phyloP scores from a whole-genome alignment of 2,329 filamentous ascomycete genomes.

The Pseudogymnoascus sp. region DNA sequence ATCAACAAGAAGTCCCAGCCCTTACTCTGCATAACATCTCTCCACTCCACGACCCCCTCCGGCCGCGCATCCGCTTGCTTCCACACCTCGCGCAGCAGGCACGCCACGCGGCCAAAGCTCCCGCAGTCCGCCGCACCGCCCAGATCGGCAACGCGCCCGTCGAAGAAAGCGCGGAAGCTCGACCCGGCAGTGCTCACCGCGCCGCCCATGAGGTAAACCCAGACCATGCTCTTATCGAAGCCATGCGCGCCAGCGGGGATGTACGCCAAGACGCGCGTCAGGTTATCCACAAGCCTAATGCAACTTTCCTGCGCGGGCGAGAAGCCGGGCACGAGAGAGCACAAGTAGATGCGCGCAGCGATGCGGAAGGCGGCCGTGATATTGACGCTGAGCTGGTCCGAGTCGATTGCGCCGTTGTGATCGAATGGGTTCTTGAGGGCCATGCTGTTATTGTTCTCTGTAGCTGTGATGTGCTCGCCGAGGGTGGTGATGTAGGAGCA shows the following conservation, averaged over 20 bases:
- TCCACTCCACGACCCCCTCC: slow-evolving; percentile 63
- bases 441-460: slow-evolving; percentile 43
- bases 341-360: slow-evolving; percentile 92
- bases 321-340: slow-evolving; percentile 85
- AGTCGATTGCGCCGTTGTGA: slow-evolving; percentile 64
- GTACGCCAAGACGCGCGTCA: slow-evolving; percentile 66
- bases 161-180: slow-evolving; percentile 68
- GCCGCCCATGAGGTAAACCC: slow-evolving; percentile 86
- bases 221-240: slow-evolving; percentile 83
- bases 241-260: slow-evolving; percentile 75
- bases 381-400: slow-evolving; percentile 77
- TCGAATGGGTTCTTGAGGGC: slow-evolving; percentile 51
- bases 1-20: slow-evolving; percentile 90
- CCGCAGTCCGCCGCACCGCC: slow-evolving; percentile 72
- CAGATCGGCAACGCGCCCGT: slow-evolving; percentile 63
- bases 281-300: slow-evolving; percentile 66
- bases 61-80: slow-evolving; percentile 52
- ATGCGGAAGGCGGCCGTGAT: slow-evolving; percentile 86
- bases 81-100: slow-evolving; percentile 79
- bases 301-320: slow-evolving; percentile 65
- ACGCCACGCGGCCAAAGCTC: slow-evolving; percentile 75
- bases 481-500: slow-evolving; percentile 87
- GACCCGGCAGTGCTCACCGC: slow-evolving; percentile 65
- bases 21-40: slow-evolving; percentile 86
- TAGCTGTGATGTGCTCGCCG: slow-evolving; percentile 75